A percentile compares a stretch with the other conserved stretches of the same genome.
Conservation (phyloP, 2,329 filamentous ascomycete genomes). For the Drechslerella dactyloides region DNA sequence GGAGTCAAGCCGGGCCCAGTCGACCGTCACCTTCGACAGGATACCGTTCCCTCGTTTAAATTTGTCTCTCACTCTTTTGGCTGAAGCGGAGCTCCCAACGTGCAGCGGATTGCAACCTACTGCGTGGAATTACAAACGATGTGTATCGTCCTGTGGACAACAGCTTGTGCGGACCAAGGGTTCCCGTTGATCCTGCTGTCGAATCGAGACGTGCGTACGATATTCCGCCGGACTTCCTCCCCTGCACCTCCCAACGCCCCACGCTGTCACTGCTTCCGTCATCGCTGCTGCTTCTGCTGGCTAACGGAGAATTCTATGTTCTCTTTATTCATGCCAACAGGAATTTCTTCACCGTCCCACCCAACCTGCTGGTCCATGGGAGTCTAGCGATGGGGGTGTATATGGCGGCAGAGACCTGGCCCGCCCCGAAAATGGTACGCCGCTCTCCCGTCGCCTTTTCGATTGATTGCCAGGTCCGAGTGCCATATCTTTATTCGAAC, state of each 20-base stretch:
- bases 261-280: neutral
- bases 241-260: neutral
- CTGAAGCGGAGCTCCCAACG: neutral
- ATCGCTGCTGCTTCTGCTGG: neutral
- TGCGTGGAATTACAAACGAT: conserved; percentile 59
- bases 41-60: neutral
- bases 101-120: neutral
- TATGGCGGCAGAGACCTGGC: conserved; percentile 39
- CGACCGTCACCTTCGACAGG: neutral
- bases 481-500: neutral
- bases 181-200: conserved; percentile 77
- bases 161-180: conserved; percentile 68
- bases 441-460: neutral
- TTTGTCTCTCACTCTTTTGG: too few relatives aligned
- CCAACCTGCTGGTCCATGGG: conserved; percentile 41
- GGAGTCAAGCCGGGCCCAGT: neutral
- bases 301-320: neutral
- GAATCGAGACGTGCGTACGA: conserved; percentile 70
- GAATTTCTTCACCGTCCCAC: conserved; percentile 46
- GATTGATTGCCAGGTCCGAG: too few relatives aligned
- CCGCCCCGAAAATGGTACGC: conserved; percentile 36
- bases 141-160: conserved; percentile 80
- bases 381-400: neutral
- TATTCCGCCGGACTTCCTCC: neutral
- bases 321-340: conserved; percentile 7